Conservation (phyloP, 2,329 filamentous ascomycete species). For the Phaeosphaeria sp. region DNA sequence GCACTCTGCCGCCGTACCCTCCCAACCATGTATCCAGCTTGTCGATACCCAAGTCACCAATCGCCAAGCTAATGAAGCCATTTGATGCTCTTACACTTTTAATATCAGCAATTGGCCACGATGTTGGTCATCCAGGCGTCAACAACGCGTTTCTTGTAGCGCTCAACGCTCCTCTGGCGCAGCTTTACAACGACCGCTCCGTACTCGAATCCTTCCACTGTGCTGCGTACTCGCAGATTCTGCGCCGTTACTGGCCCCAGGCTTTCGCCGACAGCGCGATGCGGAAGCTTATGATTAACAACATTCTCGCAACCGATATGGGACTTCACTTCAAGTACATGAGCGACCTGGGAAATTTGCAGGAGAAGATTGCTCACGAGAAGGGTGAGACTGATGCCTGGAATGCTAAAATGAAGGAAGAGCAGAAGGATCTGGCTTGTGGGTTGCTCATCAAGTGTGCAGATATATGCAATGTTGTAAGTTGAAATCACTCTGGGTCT, state of each 20-base stretch:
- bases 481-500: conserved; percentile 49
- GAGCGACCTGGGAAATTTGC: conserved; percentile 80
- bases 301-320: conserved; percentile 98
- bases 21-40: conserved; percentile 35
- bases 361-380: conserved; percentile 75
- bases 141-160: conserved; percentile 97
- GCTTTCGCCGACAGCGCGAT: conserved; percentile 80
- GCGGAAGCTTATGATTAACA: conserved; percentile 91
- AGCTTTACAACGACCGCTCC: conserved; percentile 95
- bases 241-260: conserved; percentile 88
- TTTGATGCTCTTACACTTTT: conserved; percentile 89
- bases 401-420: conserved; percentile 76
- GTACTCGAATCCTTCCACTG: conserved; percentile 98
- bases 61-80: conserved; percentile 78
- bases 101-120: conserved; percentile 95
- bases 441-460: conserved; percentile 96
- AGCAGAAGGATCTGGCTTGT: conserved; percentile 81
- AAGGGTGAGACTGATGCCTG: conserved; percentile 71
- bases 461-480: conserved; percentile 96
- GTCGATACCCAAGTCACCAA: conserved; percentile 62
- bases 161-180: conserved; percentile 88
- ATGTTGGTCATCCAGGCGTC: conserved; percentile 95
- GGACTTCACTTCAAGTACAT: conserved; percentile 96
- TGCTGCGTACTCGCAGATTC: conserved; percentile 93
- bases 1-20: conserved; percentile 74